Conservation (phyloP, 1,284 basidiomycete genomes). For the Microbotryum saponariae region DNA sequence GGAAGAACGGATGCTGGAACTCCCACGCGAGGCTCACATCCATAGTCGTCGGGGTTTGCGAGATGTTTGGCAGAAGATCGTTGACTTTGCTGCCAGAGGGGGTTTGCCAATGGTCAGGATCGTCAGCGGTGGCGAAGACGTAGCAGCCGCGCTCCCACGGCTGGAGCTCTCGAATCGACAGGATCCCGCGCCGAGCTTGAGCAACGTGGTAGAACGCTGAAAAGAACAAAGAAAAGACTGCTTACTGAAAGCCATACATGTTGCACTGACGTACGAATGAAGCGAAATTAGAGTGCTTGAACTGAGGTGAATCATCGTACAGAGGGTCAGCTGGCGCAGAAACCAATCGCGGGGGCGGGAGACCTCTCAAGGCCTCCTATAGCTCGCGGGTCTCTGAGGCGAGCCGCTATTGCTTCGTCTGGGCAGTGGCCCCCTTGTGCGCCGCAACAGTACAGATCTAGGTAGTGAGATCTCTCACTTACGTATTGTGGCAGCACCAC, state of each 20-base stretch:
- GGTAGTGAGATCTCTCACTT: too few relatives aligned
- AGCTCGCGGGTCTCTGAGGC: too few relatives aligned
- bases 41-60: conserved; percentile 32
- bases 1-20: conserved; percentile 44
- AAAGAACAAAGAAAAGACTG: neutral
- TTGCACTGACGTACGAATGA: conserved; percentile 7
- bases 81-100: conserved; percentile 37
- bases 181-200: too few relatives aligned
- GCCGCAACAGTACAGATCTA: too few relatives aligned
- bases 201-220: neutral
- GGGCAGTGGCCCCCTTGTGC: too few relatives aligned
- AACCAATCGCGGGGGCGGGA: too few relatives aligned
- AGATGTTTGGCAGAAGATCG: conserved; percentile 40
- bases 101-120: neutral
- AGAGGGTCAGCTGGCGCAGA: too few relatives aligned
- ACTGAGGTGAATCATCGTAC: too few relatives aligned
- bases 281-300: too few relatives aligned
- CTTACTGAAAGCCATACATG: conserved; percentile 40
- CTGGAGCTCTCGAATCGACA: too few relatives aligned
- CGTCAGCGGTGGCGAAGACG: neutral
- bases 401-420: too few relatives aligned
- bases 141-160: neutral
- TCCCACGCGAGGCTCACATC: conserved; percentile 42
- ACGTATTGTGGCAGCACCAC: conserved; percentile 41
- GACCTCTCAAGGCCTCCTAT: too few relatives aligned